Evolutionary conservation across 305 asterid species (phyloP).

Genomic region (Lippia alba): DNA sequence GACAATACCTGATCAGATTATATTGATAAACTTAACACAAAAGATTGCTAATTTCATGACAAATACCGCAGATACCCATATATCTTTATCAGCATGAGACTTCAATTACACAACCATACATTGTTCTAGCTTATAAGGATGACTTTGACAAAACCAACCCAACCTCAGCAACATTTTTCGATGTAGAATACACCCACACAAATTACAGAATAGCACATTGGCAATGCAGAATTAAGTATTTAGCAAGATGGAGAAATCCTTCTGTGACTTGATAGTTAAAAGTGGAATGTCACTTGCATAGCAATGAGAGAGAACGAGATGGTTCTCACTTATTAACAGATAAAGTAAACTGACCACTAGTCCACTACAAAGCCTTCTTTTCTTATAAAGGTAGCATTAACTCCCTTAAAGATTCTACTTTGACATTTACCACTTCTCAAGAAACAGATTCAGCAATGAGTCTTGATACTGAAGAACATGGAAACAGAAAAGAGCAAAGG

Average conservation of each 20-base stretch:
- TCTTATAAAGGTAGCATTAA: neutral
- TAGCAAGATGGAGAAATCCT: neutral
- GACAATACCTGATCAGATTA: neutral
- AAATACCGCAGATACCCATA: neutral
- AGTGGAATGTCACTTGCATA: neutral
- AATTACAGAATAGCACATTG: constrained; percentile 1
- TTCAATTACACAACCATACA: neutral
- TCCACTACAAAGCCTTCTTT: constrained; percentile 13
- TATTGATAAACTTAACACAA: neutral
- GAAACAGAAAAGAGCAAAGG: neutral
- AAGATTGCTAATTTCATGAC: neutral
- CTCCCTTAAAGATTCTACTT: neutral
- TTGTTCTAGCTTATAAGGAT: neutral
- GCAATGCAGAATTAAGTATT: constrained; percentile 12
- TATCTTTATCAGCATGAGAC: constrained; percentile 11
- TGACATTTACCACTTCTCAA: too few species aligned
- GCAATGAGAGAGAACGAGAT: neutral
- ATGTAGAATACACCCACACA: neutral
- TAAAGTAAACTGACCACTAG: neutral
- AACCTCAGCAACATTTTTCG: neutral
- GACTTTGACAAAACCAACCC: neutral
- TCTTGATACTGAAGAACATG: neutral
- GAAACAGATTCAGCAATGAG: neutral
- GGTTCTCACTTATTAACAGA: neutral
- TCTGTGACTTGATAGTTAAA: neutral